Percentiles rank a stretch among this genome's conserved stretches.
These are phyloP conservation scores for Jacaranda copaia DNA, from an alignment of 257 asterid species.

Conservation along the genomic window DNA sequence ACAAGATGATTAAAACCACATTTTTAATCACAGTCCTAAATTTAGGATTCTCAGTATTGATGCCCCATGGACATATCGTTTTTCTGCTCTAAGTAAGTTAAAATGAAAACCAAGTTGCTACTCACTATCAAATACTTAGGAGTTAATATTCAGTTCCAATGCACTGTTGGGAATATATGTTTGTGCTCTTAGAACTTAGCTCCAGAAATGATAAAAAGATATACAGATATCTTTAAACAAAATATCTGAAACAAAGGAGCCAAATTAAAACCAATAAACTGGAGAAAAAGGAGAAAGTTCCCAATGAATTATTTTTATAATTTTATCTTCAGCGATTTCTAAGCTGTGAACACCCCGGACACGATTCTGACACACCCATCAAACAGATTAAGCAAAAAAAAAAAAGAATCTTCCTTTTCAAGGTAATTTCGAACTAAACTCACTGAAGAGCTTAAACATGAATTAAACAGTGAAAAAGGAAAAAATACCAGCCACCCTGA, in stretches of 20 bases:
- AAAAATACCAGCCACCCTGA: slow-evolving; percentile 82
- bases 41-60: background rate
- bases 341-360: background rate
- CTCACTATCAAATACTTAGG: background rate
- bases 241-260: background rate
- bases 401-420: background rate
- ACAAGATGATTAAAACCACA: background rate
- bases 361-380: background rate
- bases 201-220: background rate
- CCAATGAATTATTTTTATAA: too few relatives aligned
- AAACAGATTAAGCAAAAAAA: background rate
- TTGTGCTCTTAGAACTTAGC: background rate
- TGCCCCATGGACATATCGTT: background rate
- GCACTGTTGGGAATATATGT: background rate
- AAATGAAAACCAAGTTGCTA: background rate
- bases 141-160: too few relatives aligned
- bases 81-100: background rate
- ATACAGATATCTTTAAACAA: background rate
- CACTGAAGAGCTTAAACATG: background rate
- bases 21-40: background rate
- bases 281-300: background rate
- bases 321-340: background rate
- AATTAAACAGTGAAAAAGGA: background rate
- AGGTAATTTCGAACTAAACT: slow-evolving; percentile 7
- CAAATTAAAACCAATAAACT: slow-evolving; percentile 1